Conservation (phyloP, 2,329 filamentous ascomycete genomes). For the Alternaria arbusti region DNA sequence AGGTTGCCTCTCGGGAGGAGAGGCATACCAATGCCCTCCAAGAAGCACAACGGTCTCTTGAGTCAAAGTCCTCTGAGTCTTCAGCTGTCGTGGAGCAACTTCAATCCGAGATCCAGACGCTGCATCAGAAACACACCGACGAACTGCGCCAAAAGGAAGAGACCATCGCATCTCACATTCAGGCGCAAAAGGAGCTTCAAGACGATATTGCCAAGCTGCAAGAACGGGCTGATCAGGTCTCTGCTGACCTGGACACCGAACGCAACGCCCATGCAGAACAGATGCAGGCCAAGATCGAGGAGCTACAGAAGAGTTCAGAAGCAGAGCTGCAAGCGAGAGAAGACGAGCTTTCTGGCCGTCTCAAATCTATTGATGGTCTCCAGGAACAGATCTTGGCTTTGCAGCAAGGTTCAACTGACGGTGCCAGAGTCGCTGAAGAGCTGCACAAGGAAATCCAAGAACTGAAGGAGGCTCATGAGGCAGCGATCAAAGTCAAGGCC, state of each 20-base stretch:
- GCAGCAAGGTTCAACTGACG: conserved; percentile 44
- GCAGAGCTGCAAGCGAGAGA: conserved; percentile 35
- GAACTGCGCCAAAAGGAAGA: conserved; percentile 41
- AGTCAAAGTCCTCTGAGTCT: conserved; percentile 38
- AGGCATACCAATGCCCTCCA: conserved; percentile 31
- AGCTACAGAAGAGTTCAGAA: conserved; percentile 35
- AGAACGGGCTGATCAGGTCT: conserved; percentile 36
- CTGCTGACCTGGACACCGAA: conserved; percentile 37
- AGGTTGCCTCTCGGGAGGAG: conserved; percentile 29
- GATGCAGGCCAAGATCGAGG: conserved; percentile 34
- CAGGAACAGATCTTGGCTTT: conserved; percentile 42
- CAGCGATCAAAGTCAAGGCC: conserved; percentile 37
- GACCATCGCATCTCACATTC: conserved; percentile 31
- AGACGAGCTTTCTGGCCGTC: conserved; percentile 36
- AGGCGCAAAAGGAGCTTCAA: conserved; percentile 34
- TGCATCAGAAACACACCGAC: conserved; percentile 43
- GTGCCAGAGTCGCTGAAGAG: conserved; percentile 37
- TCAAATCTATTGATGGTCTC: conserved; percentile 40
- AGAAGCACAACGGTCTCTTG: conserved; percentile 32
- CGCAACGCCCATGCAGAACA: conserved; percentile 34
- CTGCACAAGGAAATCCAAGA: conserved; percentile 42
- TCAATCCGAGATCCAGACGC: conserved; percentile 36
- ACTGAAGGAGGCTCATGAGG: conserved; percentile 38
- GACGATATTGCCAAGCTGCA: conserved; percentile 36
- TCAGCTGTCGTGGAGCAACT: conserved; percentile 41